Evolutionary conservation across 192 early-diverging fungal genomes (phyloP).

Genomic region (Rhizoclosmatium sp.): DNA sequence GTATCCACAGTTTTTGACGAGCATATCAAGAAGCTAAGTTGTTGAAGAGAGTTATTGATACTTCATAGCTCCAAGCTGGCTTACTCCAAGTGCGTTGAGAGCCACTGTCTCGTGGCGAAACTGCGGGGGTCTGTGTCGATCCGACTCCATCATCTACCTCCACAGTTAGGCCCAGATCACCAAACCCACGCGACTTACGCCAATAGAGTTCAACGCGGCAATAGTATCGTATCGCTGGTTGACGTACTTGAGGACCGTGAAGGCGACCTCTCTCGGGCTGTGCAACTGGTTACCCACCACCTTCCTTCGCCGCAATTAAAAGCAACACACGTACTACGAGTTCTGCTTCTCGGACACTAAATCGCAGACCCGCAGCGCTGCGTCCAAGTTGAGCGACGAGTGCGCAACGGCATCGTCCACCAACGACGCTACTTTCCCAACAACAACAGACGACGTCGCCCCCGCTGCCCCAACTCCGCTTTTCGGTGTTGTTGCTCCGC

Average conservation of each 20-base stretch:
- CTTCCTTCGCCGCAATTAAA: background rate
- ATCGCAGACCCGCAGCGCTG: conserved; percentile 36
- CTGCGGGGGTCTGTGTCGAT: background rate
- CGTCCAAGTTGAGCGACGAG: conserved; percentile 20
- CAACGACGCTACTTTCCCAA: background rate
- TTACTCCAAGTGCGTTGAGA: conserved; percentile 27
- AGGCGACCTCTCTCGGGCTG: conserved; percentile 81
- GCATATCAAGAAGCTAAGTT: conserved; percentile 87
- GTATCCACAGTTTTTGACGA: conserved; percentile 99
- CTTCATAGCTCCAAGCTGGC: background rate
- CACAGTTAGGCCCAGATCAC: background rate
- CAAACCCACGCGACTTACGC: conserved; percentile 47
- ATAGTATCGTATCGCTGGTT: conserved; percentile 65
- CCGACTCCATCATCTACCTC: conserved; percentile 19
- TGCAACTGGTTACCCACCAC: background rate
- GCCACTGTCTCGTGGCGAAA: conserved; percentile 8
- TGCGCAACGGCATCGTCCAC: conserved; percentile 17
- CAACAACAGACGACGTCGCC: conserved; percentile 18
- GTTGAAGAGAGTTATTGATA: no score
- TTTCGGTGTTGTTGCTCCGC: background rate
- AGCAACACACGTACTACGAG: conserved; percentile 17
- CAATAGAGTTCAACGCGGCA: conserved; percentile 68
- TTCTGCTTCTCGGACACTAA: conserved; percentile 28
- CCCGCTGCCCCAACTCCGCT: background rate
- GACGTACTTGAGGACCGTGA: conserved; percentile 69